phyloP scores from a whole-genome alignment of 1,139 yeast species.

The Geotrichum bryndzae region DNA sequence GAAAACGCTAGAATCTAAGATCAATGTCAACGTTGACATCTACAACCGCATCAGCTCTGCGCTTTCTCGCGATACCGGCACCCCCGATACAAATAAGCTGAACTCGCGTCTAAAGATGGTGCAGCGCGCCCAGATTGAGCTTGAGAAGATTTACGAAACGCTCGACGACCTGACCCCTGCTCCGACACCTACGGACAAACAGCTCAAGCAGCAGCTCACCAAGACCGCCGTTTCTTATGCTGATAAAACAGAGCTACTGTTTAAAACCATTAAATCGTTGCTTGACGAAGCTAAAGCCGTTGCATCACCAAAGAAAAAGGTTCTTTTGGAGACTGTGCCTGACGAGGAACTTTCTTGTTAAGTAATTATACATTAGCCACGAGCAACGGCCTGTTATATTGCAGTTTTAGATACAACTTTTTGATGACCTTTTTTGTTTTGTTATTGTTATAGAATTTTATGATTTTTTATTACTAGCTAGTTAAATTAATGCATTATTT shows the following conservation, averaged over 20 bases:
- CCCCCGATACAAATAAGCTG: not conserved
- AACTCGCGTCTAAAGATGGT: slow-evolving; percentile 8
- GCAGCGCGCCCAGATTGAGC: slow-evolving; percentile 11
- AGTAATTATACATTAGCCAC: not conserved
- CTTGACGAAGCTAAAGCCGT: not conserved
- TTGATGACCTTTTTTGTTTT: not conserved
- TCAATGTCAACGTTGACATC: slow-evolving; percentile 1
- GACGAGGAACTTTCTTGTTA: slow-evolving; percentile 1
- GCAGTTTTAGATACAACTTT: not conserved
- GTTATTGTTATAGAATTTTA: not conserved
- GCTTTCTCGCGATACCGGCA: not conserved
- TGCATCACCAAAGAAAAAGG: not conserved
- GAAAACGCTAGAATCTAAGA: not conserved
- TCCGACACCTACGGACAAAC: not conserved
- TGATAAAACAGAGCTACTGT: slow-evolving; percentile 10
- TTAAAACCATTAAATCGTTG: not conserved
- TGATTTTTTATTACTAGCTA: not conserved
- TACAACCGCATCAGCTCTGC: slow-evolving; percentile 5
- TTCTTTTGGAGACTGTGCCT: slow-evolving; percentile 7
- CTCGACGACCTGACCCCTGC: slow-evolving; percentile 2
- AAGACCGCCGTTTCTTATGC: slow-evolving; percentile 14
- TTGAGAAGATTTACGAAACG: slow-evolving; percentile 10
- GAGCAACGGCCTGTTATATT: not conserved
- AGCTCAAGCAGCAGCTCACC: slow-evolving; percentile 11
- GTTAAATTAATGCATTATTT: not conserved